Base-by-base conservation (phyloP, 805 yeast species). In the Limtongozyma cylindracea region DNA sequence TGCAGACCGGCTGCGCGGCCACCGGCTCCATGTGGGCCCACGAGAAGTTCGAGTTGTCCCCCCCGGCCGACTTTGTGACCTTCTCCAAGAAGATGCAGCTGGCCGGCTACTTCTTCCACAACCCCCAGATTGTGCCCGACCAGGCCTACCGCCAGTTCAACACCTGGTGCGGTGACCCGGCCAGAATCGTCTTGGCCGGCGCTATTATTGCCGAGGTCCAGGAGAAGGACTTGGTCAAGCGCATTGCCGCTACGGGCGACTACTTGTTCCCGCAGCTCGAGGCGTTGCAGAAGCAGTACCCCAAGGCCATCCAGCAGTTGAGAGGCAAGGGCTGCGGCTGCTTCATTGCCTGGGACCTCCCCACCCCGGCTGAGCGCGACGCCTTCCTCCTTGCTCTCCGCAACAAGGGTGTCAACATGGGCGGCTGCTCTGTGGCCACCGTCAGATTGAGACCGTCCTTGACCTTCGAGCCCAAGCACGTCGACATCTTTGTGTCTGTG, bases 91-190 rank as follows among this genome's bases (percentile, higher is more conserved):
- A 74, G 56, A 72, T 73, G 59, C 91, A 76, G 53, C 59, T 80
- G 24, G 91, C 91, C 19, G 91, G 91, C 27, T 76, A 65, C 59
- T 74, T 59, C 59, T 76, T 66, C 65, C 65, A 61, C 35, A 63
- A 68, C 47, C 66, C 72, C 21, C 69, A 65, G 35, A 48, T 74
- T 27, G 56, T 69, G 33, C 91, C 91, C 37, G 56, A 64, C 45
- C 44, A 47, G 38, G 66, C 91, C n/a, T 74, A 70, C 59, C 65
- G 91, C 45, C 91, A 76, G 56, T 74, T 74, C 61, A 74, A 74
- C 65, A 74, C 91, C 27, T 74, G 91, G 91, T 72, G 84, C 50
- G 91, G 91, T 37, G 91, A 74, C 49, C 82, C 91, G 43, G 70
- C 80, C 27, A 65, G 69, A 48, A 59, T 72, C 42, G 51, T 74